Percentiles rank a stretch among this genome's conserved stretches.
Conservation (phyloP, 805 yeast genomes). For the Sugiyamaella valdiviana region DNA sequence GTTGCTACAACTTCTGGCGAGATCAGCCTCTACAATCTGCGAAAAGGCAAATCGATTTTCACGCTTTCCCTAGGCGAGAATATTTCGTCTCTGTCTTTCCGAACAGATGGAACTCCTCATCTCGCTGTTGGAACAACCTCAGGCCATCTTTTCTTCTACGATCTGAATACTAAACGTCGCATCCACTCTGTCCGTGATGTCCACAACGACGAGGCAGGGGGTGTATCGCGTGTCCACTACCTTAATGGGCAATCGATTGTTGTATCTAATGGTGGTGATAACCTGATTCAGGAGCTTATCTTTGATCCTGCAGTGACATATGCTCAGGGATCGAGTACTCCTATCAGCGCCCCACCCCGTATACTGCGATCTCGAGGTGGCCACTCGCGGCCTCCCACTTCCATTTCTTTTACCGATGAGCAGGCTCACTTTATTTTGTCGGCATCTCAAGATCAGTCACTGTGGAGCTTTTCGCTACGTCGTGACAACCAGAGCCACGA, state of each 20-base stretch:
- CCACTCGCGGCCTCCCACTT: slow-evolving; percentile 85
- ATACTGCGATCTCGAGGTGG: slow-evolving; percentile 92
- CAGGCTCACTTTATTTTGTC: slow-evolving; percentile 79
- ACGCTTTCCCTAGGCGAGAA: slow-evolving; percentile 36
- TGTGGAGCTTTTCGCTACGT: slow-evolving; percentile 89
- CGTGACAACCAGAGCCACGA: slow-evolving; percentile 96
- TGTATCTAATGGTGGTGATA: slow-evolving; percentile 87
- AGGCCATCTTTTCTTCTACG: slow-evolving; percentile 85
- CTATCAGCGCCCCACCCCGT: slow-evolving; percentile 83
- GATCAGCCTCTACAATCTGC: slow-evolving; percentile 59
- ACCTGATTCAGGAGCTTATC: slow-evolving; percentile 79
- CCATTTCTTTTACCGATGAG: slow-evolving; percentile 68
- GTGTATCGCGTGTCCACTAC: slow-evolving; percentile 66
- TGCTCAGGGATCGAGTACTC: slow-evolving; percentile 35
- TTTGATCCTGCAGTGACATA: slow-evolving; percentile 82
- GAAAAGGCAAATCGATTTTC: slow-evolving; percentile 53
- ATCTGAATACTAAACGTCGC: slow-evolving; percentile 62
- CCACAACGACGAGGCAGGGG: slow-evolving; percentile 70
- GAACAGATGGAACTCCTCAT: slow-evolving; percentile 87
- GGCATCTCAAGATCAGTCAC: slow-evolving; percentile 76
- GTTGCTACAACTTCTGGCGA: slow-evolving; percentile 68
- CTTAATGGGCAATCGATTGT: slow-evolving; percentile 88
- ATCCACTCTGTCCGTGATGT: slow-evolving; percentile 69
- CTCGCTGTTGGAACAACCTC: slow-evolving; percentile 67
- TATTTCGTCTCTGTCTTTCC: slow-evolving; percentile 61